Evolutionary conservation across 2,329 filamentous ascomycete genomes (phyloP).

Genomic region (Ilyonectria robusta): DNA sequence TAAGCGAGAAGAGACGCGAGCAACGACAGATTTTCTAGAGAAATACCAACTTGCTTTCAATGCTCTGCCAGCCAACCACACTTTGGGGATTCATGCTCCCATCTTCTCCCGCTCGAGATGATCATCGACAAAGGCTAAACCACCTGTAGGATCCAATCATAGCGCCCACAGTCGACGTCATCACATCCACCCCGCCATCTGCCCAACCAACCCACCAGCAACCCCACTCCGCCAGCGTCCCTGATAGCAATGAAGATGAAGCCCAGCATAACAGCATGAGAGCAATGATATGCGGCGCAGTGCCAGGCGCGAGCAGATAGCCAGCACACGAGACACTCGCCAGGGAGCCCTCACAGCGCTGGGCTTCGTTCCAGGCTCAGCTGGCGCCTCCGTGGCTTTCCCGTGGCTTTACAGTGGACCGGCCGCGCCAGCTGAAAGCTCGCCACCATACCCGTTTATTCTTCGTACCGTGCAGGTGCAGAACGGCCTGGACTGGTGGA

Average conservation of each 20-base stretch:
- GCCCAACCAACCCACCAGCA: conserved; percentile 3
- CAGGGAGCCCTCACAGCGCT: no score
- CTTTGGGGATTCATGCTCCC: neutral
- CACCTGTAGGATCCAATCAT: conserved; percentile 34
- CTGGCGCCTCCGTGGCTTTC: neutral
- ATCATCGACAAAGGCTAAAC: neutral
- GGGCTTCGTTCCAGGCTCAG: neutral
- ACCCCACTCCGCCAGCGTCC: neutral
- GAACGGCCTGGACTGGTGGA: neutral
- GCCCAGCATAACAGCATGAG: neutral
- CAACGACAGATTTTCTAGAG: neutral
- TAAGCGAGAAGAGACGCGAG: neutral
- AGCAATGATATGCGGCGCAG: neutral
- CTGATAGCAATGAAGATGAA: neutral
- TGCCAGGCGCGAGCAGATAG: neutral
- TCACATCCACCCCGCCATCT: conserved; percentile 33
- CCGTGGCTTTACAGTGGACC: neutral
- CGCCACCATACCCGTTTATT: neutral
- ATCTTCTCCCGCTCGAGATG: neutral
- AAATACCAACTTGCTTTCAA: neutral
- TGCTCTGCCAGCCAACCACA: neutral
- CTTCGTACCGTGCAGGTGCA: neutral
- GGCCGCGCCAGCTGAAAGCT: neutral
- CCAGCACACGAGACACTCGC: neutral
- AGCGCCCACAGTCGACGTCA: conserved; percentile 39